Evolutionary conservation across 1,284 basidiomycete genomes (phyloP).

Genomic region (Moesziomyces parantarcticus): DNA sequence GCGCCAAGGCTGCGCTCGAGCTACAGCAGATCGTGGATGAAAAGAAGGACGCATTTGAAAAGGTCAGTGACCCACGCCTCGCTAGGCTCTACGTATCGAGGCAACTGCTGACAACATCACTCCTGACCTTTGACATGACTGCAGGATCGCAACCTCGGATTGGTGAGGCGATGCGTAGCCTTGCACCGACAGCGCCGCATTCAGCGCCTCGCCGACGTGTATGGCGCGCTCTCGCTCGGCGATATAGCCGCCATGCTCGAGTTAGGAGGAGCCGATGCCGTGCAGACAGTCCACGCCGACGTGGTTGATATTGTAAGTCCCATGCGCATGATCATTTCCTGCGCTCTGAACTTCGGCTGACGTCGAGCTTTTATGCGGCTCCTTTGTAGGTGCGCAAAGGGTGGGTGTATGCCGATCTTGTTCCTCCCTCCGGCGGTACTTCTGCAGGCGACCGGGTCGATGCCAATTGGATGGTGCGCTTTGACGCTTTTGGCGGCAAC

Average conservation of each 20-base stretch:
- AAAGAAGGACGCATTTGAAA: constrained; percentile 24
- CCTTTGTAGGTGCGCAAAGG: constrained; percentile 25
- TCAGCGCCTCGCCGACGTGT: constrained; percentile 80
- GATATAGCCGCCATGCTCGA: constrained; percentile 77
- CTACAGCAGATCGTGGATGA: constrained; percentile 26
- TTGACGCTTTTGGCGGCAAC: constrained; percentile 30
- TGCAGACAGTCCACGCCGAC: constrained; percentile 73
- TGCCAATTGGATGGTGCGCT: constrained; percentile 30
- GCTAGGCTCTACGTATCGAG: neutral
- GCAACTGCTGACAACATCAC: too few relatives aligned
- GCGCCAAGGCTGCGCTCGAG: neutral
- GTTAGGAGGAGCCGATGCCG: constrained; percentile 69
- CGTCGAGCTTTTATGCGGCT: neutral
- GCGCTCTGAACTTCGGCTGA: too few relatives aligned
- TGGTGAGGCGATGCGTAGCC: constrained; percentile 76
- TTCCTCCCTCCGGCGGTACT: constrained; percentile 10
- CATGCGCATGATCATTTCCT: too few relatives aligned
- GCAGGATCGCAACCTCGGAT: constrained; percentile 78
- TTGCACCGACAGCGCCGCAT: constrained; percentile 79
- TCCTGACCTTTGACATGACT: neutral
- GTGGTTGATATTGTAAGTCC: constrained; percentile 77
- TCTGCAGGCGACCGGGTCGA: constrained; percentile 1
- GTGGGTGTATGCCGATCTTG: constrained; percentile 25
- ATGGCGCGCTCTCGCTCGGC: constrained; percentile 77
- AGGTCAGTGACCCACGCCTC: neutral